Base-by-base conservation (phyloP, 257 asterid species). In the Coffea eugenioides region DNA sequence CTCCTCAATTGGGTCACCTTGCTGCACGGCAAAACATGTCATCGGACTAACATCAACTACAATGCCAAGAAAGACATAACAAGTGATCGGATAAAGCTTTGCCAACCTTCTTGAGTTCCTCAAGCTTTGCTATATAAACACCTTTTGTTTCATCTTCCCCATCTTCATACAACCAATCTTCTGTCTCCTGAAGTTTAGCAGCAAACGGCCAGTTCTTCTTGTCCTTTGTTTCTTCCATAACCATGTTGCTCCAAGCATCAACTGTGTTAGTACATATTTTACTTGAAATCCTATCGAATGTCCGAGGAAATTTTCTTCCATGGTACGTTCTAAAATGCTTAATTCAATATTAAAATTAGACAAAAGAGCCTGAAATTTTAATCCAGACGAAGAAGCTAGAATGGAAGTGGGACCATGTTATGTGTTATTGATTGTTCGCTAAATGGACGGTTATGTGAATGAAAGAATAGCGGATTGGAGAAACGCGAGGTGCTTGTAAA, bases 171-270 rank as follows among this genome's bases (percentile, higher is more conserved):
- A 96, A 84, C 99, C 99, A 96, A 83, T 96, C 97, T 85, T 96
- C 99, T 25, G 89, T 93, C 88, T 90, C 95, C 90, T 96, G 99
- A 49, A 94, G 97, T 83, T 70, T 86, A 68, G 88, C 83, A 61
- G 90, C 88, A 43, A 96, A 83, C 80, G 85, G 94, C 76, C 98
- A 95, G 72, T 94, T 96, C 92, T 96, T 96, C 76, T 90, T 94
- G 84, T 96, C 99, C 80, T 94, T 96, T 9, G 99, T 96, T 85
- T 96, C 99, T 84, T 94, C 99, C 99, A 96, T 96, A 43, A 96
- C 85, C 31, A 31, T 31, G 31, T 31, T 31, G 31, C 31, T 31
- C 31, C 31, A 31, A 31, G 31, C 31, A 31, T 1, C 0, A 0
- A 1, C 31, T 0, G 0, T 31, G 31, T 31, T 31, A 31, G 31